Evolutionary conservation across 2,329 filamentous ascomycete species (phyloP).

Genomic region (Polychaeton citri): DNA sequence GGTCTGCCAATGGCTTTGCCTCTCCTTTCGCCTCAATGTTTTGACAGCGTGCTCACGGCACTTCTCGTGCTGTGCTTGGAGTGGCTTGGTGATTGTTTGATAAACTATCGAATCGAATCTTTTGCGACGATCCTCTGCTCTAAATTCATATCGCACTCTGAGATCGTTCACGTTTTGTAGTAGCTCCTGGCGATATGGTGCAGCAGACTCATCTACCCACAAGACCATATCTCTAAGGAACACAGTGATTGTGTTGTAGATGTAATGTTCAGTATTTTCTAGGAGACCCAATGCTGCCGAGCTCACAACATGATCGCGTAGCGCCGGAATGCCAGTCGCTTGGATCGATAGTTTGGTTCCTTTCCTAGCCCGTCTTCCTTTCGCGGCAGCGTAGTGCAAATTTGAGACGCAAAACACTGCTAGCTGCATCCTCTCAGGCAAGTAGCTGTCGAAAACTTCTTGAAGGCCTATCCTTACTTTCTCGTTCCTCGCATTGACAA

Average conservation of each 20-base stretch:
- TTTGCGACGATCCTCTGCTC: not conserved
- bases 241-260: no score
- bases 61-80: not conserved
- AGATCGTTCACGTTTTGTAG: not conserved
- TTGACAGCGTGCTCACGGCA: not conserved
- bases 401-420: slow-evolving; percentile 13
- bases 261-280: no score
- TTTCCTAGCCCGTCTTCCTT: slow-evolving; percentile 1
- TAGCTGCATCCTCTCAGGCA: slow-evolving; percentile 4
- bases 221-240: not conserved
- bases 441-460: slow-evolving; percentile 2
- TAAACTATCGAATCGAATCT: not conserved
- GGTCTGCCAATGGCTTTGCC: not conserved
- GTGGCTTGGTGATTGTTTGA: not conserved
- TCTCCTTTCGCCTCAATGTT: not conserved
- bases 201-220: not conserved
- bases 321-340: slow-evolving; percentile 10
- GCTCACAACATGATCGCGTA: slow-evolving; percentile 6
- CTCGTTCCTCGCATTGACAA: slow-evolving; percentile 10
- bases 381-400: slow-evolving; percentile 11
- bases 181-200: not conserved
- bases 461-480: slow-evolving; percentile 4
- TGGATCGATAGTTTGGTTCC: slow-evolving; percentile 3
- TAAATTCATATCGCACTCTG: not conserved
- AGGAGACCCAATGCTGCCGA: slow-evolving; percentile 2